Percentiles rank a stretch among this genome's conserved stretches.
Conservation (phyloP, 2,329 filamentous ascomycete genomes). For the Fusarium globosum region DNA sequence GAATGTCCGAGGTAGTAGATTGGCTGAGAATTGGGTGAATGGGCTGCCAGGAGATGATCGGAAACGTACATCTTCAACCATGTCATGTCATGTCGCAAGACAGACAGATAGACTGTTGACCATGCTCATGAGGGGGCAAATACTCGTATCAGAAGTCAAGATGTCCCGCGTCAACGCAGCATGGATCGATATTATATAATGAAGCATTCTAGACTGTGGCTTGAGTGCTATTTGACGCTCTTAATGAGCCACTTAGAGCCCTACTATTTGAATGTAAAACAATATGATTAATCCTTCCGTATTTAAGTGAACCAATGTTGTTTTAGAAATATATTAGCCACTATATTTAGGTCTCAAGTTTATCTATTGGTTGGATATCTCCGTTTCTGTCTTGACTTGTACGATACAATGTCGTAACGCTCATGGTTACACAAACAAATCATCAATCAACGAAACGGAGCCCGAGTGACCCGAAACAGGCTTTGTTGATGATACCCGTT, state of each 20-base stretch:
- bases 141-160: background rate
- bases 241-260: background rate
- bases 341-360: background rate
- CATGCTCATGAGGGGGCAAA: background rate
- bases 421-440: slow-evolving; percentile 12
- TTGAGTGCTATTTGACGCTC: background rate
- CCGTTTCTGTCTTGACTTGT: background rate
- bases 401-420: background rate
- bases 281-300: background rate
- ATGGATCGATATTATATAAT: background rate
- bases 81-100: background rate
- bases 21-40: background rate
- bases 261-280: background rate
- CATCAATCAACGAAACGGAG: background rate
- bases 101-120: background rate
- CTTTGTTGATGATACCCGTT: background rate
- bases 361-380: background rate
- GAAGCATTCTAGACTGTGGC: background rate
- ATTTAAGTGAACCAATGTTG: background rate
- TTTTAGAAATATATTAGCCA: background rate
- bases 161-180: background rate
- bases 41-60: background rate
- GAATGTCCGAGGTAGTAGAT: background rate
- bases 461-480: slow-evolving; percentile 20
- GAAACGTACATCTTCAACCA: background rate